A percentile compares a stretch with the other conserved stretches of the same genome.
Conservation (phyloP, 2,329 filamentous ascomycete genomes). For the Cadophora gregata region DNA sequence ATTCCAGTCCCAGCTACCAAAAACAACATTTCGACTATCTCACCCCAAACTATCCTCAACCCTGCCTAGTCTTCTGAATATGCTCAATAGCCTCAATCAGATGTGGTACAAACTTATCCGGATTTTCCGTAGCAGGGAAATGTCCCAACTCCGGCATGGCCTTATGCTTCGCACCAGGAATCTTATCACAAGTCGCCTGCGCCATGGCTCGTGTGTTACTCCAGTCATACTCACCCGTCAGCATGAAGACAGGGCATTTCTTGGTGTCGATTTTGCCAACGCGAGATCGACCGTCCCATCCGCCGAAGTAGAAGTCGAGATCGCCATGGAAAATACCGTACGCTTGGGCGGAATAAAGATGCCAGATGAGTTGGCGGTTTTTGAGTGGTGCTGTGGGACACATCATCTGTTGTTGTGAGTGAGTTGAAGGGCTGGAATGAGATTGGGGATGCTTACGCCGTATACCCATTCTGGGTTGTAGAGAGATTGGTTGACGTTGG, state of each 20-base stretch:
- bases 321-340: constrained; percentile 59
- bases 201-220: constrained; percentile 27
- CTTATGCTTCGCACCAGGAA: constrained; percentile 24
- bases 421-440: neutral
- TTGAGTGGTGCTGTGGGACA: constrained; percentile 24
- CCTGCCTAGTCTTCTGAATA: constrained; percentile 25
- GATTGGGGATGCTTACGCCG: constrained; percentile 14
- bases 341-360: constrained; percentile 54
- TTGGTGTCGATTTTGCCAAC: constrained; percentile 53
- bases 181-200: constrained; percentile 26
- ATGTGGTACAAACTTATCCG: constrained; percentile 26
- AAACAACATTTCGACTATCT: too few relatives aligned
- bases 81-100: constrained; percentile 30
- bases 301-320: constrained; percentile 57
- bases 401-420: constrained; percentile 24
- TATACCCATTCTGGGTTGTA: constrained; percentile 57
- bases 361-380: constrained; percentile 54
- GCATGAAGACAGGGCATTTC: constrained; percentile 56
- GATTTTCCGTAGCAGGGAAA: constrained; percentile 29
- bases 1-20: too few relatives aligned
- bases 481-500: constrained; percentile 54
- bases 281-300: constrained; percentile 54
- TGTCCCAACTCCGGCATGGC: constrained; percentile 26
- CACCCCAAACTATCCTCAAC: neutral
- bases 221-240: constrained; percentile 48